Evolutionary conservation across 176 grass and related monocot species (phyloP), one percentile per base, ranked within the genome.

Genomic region (Musa schizocarpa): DNA sequence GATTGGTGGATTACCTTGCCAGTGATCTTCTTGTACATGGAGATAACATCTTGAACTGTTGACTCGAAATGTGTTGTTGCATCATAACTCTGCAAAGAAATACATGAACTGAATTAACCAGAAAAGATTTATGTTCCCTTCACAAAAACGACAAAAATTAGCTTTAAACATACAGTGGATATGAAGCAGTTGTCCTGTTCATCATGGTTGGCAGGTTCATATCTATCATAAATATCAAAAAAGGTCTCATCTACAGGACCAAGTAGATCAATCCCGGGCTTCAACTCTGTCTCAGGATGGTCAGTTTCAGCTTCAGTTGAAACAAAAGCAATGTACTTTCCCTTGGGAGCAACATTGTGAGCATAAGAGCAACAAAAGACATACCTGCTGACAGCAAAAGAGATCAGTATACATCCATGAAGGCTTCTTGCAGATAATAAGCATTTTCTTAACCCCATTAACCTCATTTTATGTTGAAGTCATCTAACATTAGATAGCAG

Each of bases 261-360:
- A 7, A 97, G 83, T 10, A 97, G 86, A 79, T 97, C 90, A 11
- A 97, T 93, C 34, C 90, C 94, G 7, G 90, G 90, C 56, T 97
- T 97, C 66, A 97, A 68, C 75, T 97, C 94, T 10, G 89, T 87
- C 83, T 97, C 83, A 7, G 94, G 87, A 55, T 93, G 90, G 80
- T 97, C 88, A 8, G 86, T 93, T 72, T 97, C 94, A 9, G 90
- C 90, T 83, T 97, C 94, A 20, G 90, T 97, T 0, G 90, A 97
- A n/a, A 97, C 94, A 72, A 97, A 93, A 50, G 94, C 94, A 14
- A 97, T 91, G 79, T 93, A 91, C 75, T 92, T 97, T 17, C 88
- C 94, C 78, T 93, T 93, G 0, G 94, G 90, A 62, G 94, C 90
- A 29, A 97, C 84, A n/a, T 93, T 97, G 80, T 97, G 94, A 13